These are phyloP conservation scores for Rhizophagus clarus DNA, from an alignment of 192 early-diverging fungal genomes.

Conservation along the genomic window DNA sequence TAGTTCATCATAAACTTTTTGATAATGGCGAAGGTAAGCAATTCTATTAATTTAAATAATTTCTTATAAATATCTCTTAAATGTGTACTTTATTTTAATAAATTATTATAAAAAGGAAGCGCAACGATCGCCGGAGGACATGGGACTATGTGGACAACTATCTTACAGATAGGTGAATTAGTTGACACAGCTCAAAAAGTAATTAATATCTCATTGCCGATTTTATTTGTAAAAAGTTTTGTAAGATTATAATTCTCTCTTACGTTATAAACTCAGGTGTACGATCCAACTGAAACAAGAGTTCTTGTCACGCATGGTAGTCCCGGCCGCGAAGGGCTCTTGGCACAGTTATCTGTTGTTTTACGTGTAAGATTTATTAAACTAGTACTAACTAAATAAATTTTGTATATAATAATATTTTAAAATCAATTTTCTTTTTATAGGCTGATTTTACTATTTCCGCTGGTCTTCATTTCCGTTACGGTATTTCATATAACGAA, in stretches of 20 bases:
- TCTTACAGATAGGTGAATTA: constrained; percentile 62
- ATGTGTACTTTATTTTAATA: not conserved
- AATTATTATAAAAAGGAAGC: constrained; percentile 35
- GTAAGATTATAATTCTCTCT: not conserved
- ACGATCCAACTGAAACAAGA: constrained; percentile 59
- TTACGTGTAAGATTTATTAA: constrained; percentile 44
- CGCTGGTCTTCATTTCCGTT: constrained; percentile 64
- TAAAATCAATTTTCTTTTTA: not conserved
- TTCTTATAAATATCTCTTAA: not conserved
- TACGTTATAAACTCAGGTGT: constrained; percentile 38
- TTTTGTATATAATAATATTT: not conserved
- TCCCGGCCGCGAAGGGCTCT: constrained; percentile 59
- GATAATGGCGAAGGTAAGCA: constrained; percentile 62
- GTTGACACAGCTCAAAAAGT: constrained; percentile 56
- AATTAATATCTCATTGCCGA: not conserved
- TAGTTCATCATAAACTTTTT: constrained; percentile 63
- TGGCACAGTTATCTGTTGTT: constrained; percentile 56
- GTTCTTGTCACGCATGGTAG: constrained; percentile 60
- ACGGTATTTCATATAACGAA: constrained; percentile 63
- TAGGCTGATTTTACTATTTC: constrained; percentile 67
- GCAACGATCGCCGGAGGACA: constrained; percentile 62
- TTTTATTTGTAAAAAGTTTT: not conserved
- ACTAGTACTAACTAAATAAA: not conserved
- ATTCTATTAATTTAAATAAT: not conserved
- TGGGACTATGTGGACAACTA: constrained; percentile 68